phyloP scores from a whole-genome alignment of 768 basidiomycete species.

The Phanerodontia chrysosporium region DNA sequence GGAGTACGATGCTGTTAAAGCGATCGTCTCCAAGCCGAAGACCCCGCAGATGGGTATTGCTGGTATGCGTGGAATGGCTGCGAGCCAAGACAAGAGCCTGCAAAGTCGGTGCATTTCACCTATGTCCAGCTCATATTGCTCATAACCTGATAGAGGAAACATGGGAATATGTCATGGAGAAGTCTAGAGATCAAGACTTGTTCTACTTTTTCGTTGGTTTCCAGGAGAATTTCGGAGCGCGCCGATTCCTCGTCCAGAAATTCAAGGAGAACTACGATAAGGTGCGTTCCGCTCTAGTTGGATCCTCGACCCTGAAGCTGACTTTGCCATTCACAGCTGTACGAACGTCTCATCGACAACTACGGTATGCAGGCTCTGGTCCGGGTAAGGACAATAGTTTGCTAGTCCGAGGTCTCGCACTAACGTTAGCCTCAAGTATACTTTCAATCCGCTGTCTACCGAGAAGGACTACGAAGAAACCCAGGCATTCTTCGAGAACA shows the following conservation, averaged over 20 bases:
- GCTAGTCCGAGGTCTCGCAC: background rate
- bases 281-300: background rate
- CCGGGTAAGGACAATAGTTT: slow-evolving; percentile 40
- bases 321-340: slow-evolving; percentile 26
- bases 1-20: slow-evolving; percentile 72
- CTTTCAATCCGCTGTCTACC: slow-evolving; percentile 45
- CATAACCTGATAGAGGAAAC: slow-evolving; percentile 37
- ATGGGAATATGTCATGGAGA: slow-evolving; percentile 34
- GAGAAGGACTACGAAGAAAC: slow-evolving; percentile 60
- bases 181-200: slow-evolving; percentile 28
- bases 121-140: background rate
- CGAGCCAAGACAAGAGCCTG: slow-evolving; percentile 32
- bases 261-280: slow-evolving; percentile 39
- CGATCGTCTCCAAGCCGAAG: slow-evolving; percentile 65
- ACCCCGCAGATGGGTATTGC: slow-evolving; percentile 70
- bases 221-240: slow-evolving; percentile 30
- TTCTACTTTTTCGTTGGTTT: slow-evolving; percentile 33
- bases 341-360: slow-evolving; percentile 68
- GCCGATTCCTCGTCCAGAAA: slow-evolving; percentile 33
- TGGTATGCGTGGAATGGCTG: slow-evolving; percentile 52
- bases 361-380: slow-evolving; percentile 52
- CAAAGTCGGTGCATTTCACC: slow-evolving; percentile 15
- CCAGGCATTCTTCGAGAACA: slow-evolving; percentile 73
- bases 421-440: background rate
- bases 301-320: background rate